phyloP scores from a whole-genome alignment of 768 basidiomycete species.

The Lanmaoa pseudosensibilis region DNA sequence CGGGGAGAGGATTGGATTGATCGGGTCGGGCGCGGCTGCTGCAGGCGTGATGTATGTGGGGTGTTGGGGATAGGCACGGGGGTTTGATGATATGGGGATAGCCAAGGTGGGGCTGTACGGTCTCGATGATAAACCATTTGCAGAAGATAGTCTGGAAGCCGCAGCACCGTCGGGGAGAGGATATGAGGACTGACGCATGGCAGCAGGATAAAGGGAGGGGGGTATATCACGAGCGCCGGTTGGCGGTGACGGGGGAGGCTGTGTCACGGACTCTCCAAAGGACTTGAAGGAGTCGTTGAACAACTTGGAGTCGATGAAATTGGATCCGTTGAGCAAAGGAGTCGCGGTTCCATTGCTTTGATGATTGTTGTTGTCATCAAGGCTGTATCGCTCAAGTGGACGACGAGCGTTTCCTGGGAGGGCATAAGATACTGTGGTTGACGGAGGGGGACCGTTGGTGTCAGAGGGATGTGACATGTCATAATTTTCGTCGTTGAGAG shows the following conservation, averaged over 20 bases:
- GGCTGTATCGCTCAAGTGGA: conserved; percentile 52
- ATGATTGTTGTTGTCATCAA: conserved; percentile 41
- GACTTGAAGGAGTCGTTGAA: conserved; percentile 35
- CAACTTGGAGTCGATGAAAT: conserved; percentile 27
- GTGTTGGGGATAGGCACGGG: conserved; percentile 69
- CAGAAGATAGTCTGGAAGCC: conserved; percentile 41
- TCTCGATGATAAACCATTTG: conserved; percentile 59
- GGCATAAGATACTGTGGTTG: conserved; percentile 44
- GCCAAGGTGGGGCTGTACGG: conserved; percentile 44
- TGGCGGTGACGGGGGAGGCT: conserved; percentile 26
- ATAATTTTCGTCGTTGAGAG: conserved; percentile 25
- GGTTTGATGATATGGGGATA: conserved; percentile 61
- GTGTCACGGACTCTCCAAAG: conserved; percentile 28
- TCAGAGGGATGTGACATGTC: conserved; percentile 16
- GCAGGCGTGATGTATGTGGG: conserved; percentile 72
- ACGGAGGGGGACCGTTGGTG: conserved; percentile 23
- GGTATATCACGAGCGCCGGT: conserved; percentile 27
- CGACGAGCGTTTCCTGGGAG: conserved; percentile 46
- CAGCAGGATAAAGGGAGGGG: conserved; percentile 38
- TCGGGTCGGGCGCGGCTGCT: conserved; percentile 48
- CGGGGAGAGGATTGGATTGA: conserved; percentile 63
- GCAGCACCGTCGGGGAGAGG: conserved; percentile 37
- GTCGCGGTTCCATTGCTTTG: conserved; percentile 18
- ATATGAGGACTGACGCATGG: conserved; percentile 49
- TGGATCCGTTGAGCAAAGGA: conserved; percentile 28